Evolutionary conservation across 192 early-diverging fungal genomes (phyloP).

Genomic region (Gonapodya sp.): DNA sequence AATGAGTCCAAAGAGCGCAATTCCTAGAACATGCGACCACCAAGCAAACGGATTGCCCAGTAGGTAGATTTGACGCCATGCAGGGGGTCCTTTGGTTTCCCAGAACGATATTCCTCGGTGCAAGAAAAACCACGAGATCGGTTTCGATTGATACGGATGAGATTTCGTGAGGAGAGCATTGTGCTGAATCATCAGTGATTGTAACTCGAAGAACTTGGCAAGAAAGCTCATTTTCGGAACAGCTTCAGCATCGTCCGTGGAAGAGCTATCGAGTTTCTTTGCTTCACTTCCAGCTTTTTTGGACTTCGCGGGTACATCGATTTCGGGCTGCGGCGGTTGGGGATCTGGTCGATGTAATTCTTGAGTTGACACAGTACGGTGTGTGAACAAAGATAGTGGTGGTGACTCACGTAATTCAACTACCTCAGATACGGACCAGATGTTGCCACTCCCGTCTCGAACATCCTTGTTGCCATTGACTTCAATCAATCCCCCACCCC

Average conservation of each 20-base stretch:
- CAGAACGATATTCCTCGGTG: slow-evolving; percentile 84
- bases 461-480: slow-evolving; percentile 87
- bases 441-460: slow-evolving; percentile 29
- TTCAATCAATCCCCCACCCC: slow-evolving; percentile 81
- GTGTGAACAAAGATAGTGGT: no score
- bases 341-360: background rate
- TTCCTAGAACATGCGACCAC: slow-evolving; percentile 57
- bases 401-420: background rate
- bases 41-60: slow-evolving; percentile 84
- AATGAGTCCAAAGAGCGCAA: slow-evolving; percentile 48
- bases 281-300: slow-evolving; percentile 16
- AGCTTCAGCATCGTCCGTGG: background rate
- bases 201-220: slow-evolving; percentile 78
- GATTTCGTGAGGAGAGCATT: slow-evolving; percentile 79
- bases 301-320: background rate
- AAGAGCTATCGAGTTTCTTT: slow-evolving; percentile 10
- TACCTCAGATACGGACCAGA: background rate
- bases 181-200: slow-evolving; percentile 78
- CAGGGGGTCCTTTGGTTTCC: slow-evolving; percentile 59
- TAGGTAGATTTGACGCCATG: slow-evolving; percentile 74
- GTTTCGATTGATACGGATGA: slow-evolving; percentile 89
- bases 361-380: no score
- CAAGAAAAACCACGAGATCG: slow-evolving; percentile 83
- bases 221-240: slow-evolving; percentile 40
- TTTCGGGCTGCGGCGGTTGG: background rate